phyloP scores from a whole-genome alignment of 2,329 filamentous ascomycete genomes.

The Rutstroemia sydowiana region DNA sequence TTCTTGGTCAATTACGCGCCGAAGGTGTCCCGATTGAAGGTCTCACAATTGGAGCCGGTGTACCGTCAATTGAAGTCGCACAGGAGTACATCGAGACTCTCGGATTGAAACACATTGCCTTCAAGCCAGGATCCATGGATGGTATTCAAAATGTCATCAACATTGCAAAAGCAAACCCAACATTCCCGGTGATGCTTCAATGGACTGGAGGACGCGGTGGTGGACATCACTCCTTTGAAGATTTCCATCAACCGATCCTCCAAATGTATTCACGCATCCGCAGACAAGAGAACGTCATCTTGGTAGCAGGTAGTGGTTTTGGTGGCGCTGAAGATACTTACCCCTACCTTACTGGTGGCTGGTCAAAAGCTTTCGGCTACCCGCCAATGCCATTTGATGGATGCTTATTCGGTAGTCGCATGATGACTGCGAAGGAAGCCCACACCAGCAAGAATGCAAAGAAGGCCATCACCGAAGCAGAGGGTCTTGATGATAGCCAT shows the following conservation, averaged over 20 bases:
- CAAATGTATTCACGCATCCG: conserved; percentile 88
- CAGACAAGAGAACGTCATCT: conserved; percentile 76
- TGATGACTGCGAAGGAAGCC: conserved; percentile 93
- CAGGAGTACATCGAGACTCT: conserved; percentile 92
- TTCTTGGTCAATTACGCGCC: conserved; percentile 70
- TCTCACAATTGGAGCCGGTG: conserved; percentile 85
- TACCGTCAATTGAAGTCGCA: conserved; percentile 87
- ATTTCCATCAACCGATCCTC: conserved; percentile 87
- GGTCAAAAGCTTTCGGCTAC: conserved; percentile 82
- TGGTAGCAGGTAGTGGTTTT: conserved; percentile 87
- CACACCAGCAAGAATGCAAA: conserved; percentile 83
- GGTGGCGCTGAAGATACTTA: conserved; percentile 86
- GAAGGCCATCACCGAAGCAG: conserved; percentile 80
- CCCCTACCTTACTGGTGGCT: conserved; percentile 81
- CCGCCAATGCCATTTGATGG: conserved; percentile 93
- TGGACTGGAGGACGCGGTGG: conserved; percentile 94
- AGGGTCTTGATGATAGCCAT: conserved; percentile 70
- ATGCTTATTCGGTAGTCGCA: conserved; percentile 80
- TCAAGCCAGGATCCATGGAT: conserved; percentile 87
- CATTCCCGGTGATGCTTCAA: conserved; percentile 86
- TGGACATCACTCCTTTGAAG: conserved; percentile 90
- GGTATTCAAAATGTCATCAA: conserved; percentile 87
- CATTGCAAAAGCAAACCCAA: conserved; percentile 88
- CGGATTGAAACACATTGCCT: conserved; percentile 84
- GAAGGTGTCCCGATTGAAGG: conserved; percentile 89